A percentile compares a stretch with the other conserved stretches of the same genome.
phyloP scores from a whole-genome alignment of 495 filamentous ascomycete species.

The Penicillium canariense region DNA sequence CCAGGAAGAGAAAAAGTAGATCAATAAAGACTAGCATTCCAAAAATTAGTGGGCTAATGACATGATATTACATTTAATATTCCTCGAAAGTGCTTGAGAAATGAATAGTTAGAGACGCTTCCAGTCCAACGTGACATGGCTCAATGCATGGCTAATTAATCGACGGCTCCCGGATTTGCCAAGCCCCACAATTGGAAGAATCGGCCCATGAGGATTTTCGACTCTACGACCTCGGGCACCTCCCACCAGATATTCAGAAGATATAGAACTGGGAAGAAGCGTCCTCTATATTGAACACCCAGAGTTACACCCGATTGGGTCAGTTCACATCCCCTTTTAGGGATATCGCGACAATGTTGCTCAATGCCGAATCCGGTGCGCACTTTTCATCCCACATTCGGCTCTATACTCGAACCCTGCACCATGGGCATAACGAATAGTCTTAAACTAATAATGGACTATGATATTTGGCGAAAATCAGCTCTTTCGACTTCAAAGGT shows the following conservation, averaged over 20 bases:
- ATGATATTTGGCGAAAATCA: slow-evolving; percentile 31
- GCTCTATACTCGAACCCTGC: neutral
- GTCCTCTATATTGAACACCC: neutral
- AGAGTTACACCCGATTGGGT: neutral
- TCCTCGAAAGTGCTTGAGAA: neutral
- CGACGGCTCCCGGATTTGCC: neutral
- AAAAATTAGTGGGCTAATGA: slow-evolving; percentile 2
- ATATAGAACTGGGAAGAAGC: neutral
- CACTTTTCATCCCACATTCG: neutral
- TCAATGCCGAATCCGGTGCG: slow-evolving; percentile 44
- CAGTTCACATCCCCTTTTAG: neutral
- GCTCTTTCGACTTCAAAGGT: slow-evolving; percentile 63
- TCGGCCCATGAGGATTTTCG: neutral
- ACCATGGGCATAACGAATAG: too few relatives aligned
- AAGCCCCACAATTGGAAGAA: slow-evolving; percentile 7
- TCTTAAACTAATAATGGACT: too few relatives aligned
- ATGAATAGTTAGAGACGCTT: neutral
- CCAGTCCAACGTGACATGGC: neutral
- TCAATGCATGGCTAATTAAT: neutral
- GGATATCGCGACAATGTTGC: slow-evolving; percentile 27
- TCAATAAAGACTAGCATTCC: slow-evolving; percentile 7
- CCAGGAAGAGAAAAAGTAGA: slow-evolving; percentile 42
- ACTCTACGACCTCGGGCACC: neutral
- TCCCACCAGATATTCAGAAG: neutral
- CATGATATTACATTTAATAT: neutral